These are phyloP conservation scores for Amaranthus hypochondriacus DNA, from an alignment of 148 eudicot species.

Conservation along the genomic window DNA sequence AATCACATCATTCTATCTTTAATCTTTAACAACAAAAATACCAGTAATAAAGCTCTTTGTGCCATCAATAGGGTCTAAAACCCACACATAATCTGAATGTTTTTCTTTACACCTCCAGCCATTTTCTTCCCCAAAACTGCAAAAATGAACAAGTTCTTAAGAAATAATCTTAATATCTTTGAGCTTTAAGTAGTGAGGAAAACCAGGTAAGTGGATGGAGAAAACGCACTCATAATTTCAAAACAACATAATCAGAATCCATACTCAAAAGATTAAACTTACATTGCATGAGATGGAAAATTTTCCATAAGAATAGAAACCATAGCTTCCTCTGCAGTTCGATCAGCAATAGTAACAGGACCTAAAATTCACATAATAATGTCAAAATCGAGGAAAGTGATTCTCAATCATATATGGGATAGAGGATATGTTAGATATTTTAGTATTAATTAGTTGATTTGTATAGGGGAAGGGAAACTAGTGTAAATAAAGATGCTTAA, in stretches of 20 bases:
- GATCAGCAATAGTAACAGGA: conserved; percentile 97
- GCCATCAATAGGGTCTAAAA: conserved; percentile 95
- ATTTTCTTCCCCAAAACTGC: conserved; percentile 95
- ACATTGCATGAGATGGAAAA: conserved; percentile 87
- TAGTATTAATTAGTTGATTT: no score
- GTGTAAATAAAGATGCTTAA: no score
- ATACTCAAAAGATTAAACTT: conserved; percentile 26
- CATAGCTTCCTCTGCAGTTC: conserved; percentile 86
- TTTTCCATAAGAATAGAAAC: conserved; percentile 50
- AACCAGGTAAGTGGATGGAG: neutral
- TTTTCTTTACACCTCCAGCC: conserved; percentile 90
- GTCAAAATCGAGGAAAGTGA: neutral
- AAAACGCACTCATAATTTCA: neutral
- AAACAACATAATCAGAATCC: neutral
- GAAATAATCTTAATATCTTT: neutral
- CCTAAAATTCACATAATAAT: conserved; percentile 39
- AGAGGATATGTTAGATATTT: no score
- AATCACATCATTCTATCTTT: neutral
- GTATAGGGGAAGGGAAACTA: no score
- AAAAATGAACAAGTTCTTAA: conserved; percentile 5
- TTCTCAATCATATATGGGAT: no score
- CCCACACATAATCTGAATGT: conserved; percentile 89
- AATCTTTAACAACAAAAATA: conserved; percentile 11
- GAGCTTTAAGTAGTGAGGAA: neutral
- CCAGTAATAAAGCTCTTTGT: conserved; percentile 99